Evolutionary conservation across 352 stramenopile species (phyloP).

Genomic region (Phytophthora gonapodyides): DNA sequence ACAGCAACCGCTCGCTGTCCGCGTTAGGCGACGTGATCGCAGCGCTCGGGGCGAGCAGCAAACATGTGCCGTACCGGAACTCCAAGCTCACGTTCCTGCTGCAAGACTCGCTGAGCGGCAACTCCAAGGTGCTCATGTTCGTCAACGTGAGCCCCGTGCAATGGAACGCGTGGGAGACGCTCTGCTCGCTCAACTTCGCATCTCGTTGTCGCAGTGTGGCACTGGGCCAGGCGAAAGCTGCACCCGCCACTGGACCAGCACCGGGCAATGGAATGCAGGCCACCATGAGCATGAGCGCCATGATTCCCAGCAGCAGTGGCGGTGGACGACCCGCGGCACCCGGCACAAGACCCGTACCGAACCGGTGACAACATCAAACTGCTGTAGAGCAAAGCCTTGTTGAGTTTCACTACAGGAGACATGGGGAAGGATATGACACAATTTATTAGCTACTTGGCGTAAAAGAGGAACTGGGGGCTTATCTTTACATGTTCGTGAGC

Average conservation of each 20-base stretch:
- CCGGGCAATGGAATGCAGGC: conserved; percentile 38
- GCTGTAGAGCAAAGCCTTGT: conserved; percentile 2
- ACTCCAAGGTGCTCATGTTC: conserved; percentile 88
- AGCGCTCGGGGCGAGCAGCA: conserved; percentile 78
- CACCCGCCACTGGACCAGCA: conserved; percentile 13
- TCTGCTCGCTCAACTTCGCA: conserved; percentile 93
- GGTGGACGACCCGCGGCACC: conserved; percentile 12
- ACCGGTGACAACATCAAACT: conserved; percentile 16
- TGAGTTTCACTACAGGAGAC: too few relatives aligned
- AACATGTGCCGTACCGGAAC: conserved; percentile 97
- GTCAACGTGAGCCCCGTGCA: conserved; percentile 89
- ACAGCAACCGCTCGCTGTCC: conserved; percentile 96
- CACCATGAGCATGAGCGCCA: conserved; percentile 42
- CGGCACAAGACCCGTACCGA: conserved; percentile 21
- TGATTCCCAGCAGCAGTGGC: conserved; percentile 30
- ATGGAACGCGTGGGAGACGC: conserved; percentile 87
- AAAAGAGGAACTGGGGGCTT: conserved; percentile 1
- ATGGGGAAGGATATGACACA: conserved; percentile 20
- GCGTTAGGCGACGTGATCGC: conserved; percentile 96
- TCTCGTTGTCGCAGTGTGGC: conserved; percentile 86
- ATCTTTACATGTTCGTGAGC: conserved; percentile 63
- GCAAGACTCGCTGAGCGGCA: conserved; percentile 81
- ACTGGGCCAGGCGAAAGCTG: conserved; percentile 81
- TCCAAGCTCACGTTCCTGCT: conserved; percentile 94
- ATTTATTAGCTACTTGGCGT: conserved; percentile 36